Percentiles rank a stretch among this genome's conserved stretches.
These are phyloP conservation scores for Suillus discolor DNA, from an alignment of 768 basidiomycete genomes.

Conservation along the genomic window DNA sequence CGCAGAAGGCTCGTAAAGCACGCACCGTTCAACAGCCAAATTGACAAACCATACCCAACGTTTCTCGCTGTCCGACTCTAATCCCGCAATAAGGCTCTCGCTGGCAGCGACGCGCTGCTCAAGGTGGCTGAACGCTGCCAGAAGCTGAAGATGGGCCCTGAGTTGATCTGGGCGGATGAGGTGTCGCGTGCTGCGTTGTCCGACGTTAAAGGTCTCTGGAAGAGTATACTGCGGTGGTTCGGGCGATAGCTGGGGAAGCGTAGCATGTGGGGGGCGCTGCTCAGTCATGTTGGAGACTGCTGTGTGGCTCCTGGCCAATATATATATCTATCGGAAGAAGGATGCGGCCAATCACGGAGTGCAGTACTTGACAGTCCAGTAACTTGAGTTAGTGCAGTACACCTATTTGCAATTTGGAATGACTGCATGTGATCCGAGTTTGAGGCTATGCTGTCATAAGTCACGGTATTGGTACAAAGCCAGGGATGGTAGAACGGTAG, in stretches of 20 bases:
- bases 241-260: slow-evolving; percentile 41
- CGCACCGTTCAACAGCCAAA: slow-evolving; percentile 39
- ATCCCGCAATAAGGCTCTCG: slow-evolving; percentile 7
- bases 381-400: no score
- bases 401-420: no score
- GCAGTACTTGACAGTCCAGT: no score
- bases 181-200: not conserved
- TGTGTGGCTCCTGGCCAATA: not conserved
- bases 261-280: slow-evolving; percentile 62
- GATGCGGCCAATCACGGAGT: no score
- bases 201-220: slow-evolving; percentile 20
- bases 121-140: slow-evolving; percentile 31
- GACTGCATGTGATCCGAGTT: no score
- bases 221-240: slow-evolving; percentile 15
- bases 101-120: slow-evolving; percentile 19
- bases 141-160: slow-evolving; percentile 31
- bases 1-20: not conserved
- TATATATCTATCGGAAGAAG: no score
- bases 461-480: no score
- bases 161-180: slow-evolving; percentile 30
- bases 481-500: no score
- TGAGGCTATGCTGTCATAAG: no score
- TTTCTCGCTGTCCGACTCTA: slow-evolving; percentile 29
- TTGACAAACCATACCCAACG: slow-evolving; percentile 42
- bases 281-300: slow-evolving; percentile 49